Evolutionary conservation across 805 yeast genomes (phyloP).

Genomic region (Candida chauliodis): DNA sequence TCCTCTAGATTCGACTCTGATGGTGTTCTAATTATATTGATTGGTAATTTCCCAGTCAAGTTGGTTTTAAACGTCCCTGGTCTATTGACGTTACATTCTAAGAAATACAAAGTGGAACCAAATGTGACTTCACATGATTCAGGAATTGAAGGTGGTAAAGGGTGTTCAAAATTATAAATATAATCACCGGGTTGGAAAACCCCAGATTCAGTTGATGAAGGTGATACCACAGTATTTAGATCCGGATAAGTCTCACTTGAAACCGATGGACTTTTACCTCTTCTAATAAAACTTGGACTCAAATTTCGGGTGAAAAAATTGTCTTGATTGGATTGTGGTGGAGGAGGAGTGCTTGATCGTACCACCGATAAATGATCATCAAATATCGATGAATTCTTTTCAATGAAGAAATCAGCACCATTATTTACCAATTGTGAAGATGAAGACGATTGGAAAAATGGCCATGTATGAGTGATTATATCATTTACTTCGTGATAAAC

Average conservation of each 20-base stretch:
- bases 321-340: slow-evolving; percentile 7
- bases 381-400: slow-evolving; percentile 10
- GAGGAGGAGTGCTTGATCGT: slow-evolving; percentile 8
- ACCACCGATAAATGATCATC: neutral
- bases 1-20: slow-evolving; percentile 78
- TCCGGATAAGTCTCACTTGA: slow-evolving; percentile 6
- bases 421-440: slow-evolving; percentile 23
- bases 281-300: slow-evolving; percentile 23
- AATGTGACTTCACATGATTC: slow-evolving; percentile 76
- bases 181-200: slow-evolving; percentile 69
- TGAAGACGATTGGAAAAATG: slow-evolving; percentile 52
- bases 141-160: slow-evolving; percentile 77
- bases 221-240: slow-evolving; percentile 7
- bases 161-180: slow-evolving; percentile 86
- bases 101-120: slow-evolving; percentile 70
- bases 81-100: slow-evolving; percentile 71
- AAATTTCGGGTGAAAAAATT: slow-evolving; percentile 23
- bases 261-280: slow-evolving; percentile 29
- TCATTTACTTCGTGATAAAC: slow-evolving; percentile 64
- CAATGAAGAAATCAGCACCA: slow-evolving; percentile 47
- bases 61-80: slow-evolving; percentile 84
- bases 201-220: neutral
- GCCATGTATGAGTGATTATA: slow-evolving; percentile 83
- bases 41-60: slow-evolving; percentile 57
- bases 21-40: slow-evolving; percentile 71